Percentiles rank a stretch among this genome's conserved stretches.
Evolutionary conservation across 176 grass and related monocot species (phyloP).

Genomic region (Carex littledalei): DNA sequence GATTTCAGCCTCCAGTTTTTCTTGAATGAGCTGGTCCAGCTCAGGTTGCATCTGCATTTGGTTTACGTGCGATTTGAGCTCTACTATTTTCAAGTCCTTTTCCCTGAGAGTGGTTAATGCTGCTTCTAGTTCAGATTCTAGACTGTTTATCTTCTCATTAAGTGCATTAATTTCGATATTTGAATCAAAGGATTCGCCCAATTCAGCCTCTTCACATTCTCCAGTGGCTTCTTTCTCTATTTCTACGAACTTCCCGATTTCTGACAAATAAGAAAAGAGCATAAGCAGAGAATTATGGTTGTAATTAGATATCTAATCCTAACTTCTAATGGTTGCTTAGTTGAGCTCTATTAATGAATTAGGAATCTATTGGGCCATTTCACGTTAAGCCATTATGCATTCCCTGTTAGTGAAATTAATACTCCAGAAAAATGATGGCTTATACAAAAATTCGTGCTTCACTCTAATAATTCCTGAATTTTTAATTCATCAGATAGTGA

Average conservation of each 20-base stretch:
- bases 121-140: conserved; percentile 35
- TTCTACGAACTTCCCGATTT: conserved; percentile 40
- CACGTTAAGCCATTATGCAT: neutral
- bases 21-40: conserved; percentile 45
- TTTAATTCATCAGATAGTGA: neutral
- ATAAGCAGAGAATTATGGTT: conserved; percentile 12
- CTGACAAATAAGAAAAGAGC: conserved; percentile 32
- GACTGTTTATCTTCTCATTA: conserved; percentile 30
- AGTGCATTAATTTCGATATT: conserved; percentile 26
- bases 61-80: conserved; percentile 20
- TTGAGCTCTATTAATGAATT: neutral
- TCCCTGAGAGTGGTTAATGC: conserved; percentile 25
- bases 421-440: neutral
- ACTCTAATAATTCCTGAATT: neutral
- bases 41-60: conserved; percentile 26
- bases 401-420: neutral
- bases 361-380: neutral
- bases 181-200: conserved; percentile 20
- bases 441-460: neutral
- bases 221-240: conserved; percentile 28
- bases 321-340: neutral
- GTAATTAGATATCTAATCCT: neutral
- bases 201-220: conserved; percentile 33
- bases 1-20: conserved; percentile 60
- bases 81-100: conserved; percentile 41